Evolutionary conservation across 306 rosid genomes (phyloP).

Genomic region (Delonix regia): DNA sequence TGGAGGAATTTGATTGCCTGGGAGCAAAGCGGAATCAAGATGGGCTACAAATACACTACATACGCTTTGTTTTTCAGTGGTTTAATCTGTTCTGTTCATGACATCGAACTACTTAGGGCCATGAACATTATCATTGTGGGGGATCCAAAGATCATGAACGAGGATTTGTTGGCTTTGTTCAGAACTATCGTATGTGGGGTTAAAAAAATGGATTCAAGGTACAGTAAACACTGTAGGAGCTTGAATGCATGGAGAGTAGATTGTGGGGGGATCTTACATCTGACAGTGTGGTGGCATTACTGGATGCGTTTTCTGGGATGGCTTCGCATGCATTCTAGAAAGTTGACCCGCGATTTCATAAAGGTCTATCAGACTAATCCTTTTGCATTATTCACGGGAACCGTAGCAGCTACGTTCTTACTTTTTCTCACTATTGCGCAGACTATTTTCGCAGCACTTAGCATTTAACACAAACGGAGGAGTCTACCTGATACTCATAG

Average conservation of each 20-base stretch:
- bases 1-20: constrained; percentile 34
- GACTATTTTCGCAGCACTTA: no score
- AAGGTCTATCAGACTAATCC: no score
- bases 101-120: not conserved
- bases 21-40: not conserved
- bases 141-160: not conserved
- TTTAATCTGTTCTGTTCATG: not conserved
- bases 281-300: no score
- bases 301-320: no score
- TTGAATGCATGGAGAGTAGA: not conserved
- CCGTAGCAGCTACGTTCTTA: no score
- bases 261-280: no score
- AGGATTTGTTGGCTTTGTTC: not conserved
- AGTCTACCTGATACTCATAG: no score
- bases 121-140: not conserved
- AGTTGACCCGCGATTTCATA: no score
- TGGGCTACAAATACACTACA: not conserved
- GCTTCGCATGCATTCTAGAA: no score
- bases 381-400: no score
- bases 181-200: not conserved
- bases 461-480: no score
- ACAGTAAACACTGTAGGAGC: not conserved
- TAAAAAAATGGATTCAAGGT: not conserved
- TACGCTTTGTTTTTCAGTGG: constrained; percentile 4
- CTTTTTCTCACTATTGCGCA: no score